phyloP scores from a whole-genome alignment of 164 flowering plant species.

The Euptelea pleiosperma region DNA sequence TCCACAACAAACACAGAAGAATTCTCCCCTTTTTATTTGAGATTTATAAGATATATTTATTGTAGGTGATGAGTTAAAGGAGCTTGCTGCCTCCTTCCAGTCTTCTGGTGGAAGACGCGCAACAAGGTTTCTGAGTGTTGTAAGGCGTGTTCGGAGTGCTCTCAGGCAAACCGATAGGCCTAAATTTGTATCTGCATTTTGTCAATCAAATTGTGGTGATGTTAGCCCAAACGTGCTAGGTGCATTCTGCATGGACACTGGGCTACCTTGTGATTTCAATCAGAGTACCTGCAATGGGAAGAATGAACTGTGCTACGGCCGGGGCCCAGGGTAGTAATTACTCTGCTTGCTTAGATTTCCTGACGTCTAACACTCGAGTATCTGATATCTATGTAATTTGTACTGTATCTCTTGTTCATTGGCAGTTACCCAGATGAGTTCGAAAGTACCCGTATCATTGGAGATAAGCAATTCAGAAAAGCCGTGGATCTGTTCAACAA shows the following conservation, averaged over 20 bases:
- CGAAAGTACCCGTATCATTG: constrained; percentile 92
- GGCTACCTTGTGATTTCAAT: constrained; percentile 97
- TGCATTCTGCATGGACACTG: constrained; percentile 88
- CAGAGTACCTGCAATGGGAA: constrained; percentile 97
- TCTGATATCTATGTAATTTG: background rate
- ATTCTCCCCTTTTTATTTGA: background rate
- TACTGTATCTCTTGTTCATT: constrained; percentile 9
- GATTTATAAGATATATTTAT: constrained; percentile 4
- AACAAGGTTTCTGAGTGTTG: constrained; percentile 54
- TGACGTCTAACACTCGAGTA: background rate
- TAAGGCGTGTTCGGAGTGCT: constrained; percentile 69
- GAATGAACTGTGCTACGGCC: constrained; percentile 94
- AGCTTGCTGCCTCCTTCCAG: constrained; percentile 78
- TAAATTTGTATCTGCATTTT: constrained; percentile 87
- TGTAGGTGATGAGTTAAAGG: constrained; percentile 71
- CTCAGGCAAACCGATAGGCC: constrained; percentile 64
- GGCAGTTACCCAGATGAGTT: constrained; percentile 93
- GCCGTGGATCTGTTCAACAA: constrained; percentile 71
- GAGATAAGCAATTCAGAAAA: constrained; percentile 81
- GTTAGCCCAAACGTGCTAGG: constrained; percentile 99
- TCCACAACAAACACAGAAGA: background rate
- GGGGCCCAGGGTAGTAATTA: constrained; percentile 87
- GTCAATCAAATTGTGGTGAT: constrained; percentile 97
- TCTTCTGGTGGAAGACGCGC: constrained; percentile 64
- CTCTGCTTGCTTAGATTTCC: background rate